Percentiles rank a stretch among this genome's conserved stretches.
phyloP scores from a whole-genome alignment of 2,329 filamentous ascomycete genomes.

The Shiraia sp. region DNA sequence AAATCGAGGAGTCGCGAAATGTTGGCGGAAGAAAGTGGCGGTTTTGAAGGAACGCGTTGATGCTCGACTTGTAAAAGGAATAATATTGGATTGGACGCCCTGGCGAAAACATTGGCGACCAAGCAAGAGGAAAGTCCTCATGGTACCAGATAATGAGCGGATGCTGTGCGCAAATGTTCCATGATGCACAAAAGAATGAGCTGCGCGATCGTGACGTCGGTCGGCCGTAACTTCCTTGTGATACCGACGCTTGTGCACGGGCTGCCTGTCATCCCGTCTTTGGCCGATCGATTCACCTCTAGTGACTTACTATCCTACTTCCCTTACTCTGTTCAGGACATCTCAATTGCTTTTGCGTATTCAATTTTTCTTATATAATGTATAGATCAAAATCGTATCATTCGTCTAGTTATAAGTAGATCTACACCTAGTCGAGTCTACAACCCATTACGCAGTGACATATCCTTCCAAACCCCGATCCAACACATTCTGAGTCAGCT shows the following conservation, averaged over 20 bases:
- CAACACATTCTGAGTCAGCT: constrained; percentile 44
- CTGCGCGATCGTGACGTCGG: constrained; percentile 25
- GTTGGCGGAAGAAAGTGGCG: constrained; percentile 34
- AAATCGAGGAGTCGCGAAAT: constrained; percentile 41
- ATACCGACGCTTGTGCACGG: constrained; percentile 13
- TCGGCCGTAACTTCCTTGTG: constrained; percentile 20
- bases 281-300: constrained; percentile 1
- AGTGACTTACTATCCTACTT: no score
- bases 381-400: no score
- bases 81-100: constrained; percentile 31
- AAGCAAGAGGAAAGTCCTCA: constrained; percentile 55
- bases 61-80: constrained; percentile 15
- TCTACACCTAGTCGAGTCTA: neutral
- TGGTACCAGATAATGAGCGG: constrained; percentile 39
- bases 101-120: constrained; percentile 56
- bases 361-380: no score
- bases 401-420: neutral
- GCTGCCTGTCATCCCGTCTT: constrained; percentile 3
- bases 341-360: no score
- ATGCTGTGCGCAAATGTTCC: constrained; percentile 26
- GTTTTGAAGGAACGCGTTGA: constrained; percentile 33
- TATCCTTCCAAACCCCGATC: constrained; percentile 44
- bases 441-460: constrained; percentile 28
- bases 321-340: no score
- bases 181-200: constrained; percentile 19